Percentiles rank a stretch among this genome's conserved stretches.
phyloP scores from a whole-genome alignment of 768 basidiomycete species.

The Suillus cothurnatus region DNA sequence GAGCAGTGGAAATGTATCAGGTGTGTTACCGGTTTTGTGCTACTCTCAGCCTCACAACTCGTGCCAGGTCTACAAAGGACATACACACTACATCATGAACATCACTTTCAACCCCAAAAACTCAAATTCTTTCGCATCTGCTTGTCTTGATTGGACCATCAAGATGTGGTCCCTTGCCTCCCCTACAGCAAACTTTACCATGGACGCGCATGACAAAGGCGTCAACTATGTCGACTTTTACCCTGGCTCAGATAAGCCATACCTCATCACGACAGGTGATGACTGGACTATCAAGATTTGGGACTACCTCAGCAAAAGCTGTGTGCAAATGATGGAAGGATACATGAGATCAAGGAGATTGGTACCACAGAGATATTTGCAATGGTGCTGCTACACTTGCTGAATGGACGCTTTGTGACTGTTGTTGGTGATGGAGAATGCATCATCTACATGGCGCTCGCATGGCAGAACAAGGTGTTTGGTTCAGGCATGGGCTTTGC shows the following conservation, averaged over 20 bases:
- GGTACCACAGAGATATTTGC: no score
- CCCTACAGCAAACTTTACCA: slow-evolving; percentile 85
- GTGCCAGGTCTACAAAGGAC: slow-evolving; percentile 86
- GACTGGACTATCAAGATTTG: no score
- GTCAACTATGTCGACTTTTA: slow-evolving; percentile 99
- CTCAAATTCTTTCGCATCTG: slow-evolving; percentile 93
- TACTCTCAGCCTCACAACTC: not conserved
- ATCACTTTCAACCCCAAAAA: slow-evolving; percentile 97
- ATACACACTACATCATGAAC: slow-evolving; percentile 99
- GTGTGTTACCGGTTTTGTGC: slow-evolving; percentile 42
- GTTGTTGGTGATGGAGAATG: no score
- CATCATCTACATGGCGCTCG: no score
- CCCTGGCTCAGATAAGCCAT: slow-evolving; percentile 95
- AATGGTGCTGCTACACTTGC: no score
- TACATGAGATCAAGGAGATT: no score
- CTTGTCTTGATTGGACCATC: slow-evolving; percentile 96
- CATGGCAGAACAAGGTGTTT: no score
- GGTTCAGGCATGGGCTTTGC: no score
- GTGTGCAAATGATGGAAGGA: no score
- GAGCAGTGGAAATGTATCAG: slow-evolving; percentile 97
- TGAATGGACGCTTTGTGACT: no score
- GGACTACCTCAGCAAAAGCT: no score
- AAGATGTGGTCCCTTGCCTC: slow-evolving; percentile 97
- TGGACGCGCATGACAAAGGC: slow-evolving; percentile 98
- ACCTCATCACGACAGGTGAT: slow-evolving; percentile 49